Evolutionary conservation across 1,139 yeast genomes (phyloP).

Genomic region (Suhomyces yuchorum): DNA sequence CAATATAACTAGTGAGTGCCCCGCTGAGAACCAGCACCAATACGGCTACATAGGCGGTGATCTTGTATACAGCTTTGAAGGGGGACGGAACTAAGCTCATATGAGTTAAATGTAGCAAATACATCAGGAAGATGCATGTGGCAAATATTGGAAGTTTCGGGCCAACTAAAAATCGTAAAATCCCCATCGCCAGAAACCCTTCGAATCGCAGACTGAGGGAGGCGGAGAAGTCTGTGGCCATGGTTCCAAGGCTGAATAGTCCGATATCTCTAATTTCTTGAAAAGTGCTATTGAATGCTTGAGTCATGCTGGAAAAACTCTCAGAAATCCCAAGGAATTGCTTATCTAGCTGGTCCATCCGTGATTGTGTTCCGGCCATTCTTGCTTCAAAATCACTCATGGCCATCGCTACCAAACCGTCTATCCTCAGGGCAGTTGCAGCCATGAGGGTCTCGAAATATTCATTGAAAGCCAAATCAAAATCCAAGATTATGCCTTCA

Average conservation of each 20-base stretch:
- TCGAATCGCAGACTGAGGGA: neutral
- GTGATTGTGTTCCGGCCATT: conserved; percentile 3
- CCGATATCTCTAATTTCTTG: neutral
- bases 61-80: neutral
- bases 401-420: conserved; percentile 5
- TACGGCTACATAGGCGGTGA: neutral
- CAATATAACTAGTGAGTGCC: neutral
- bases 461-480: conserved; percentile 11
- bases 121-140: neutral
- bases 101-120: neutral
- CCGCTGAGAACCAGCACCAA: neutral
- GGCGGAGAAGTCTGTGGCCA: neutral
- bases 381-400: conserved; percentile 3
- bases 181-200: neutral
- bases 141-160: neutral
- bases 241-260: neutral
- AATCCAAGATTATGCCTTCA: conserved; percentile 16
- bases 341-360: conserved; percentile 1
- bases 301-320: neutral
- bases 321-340: neutral
- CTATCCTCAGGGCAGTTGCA: conserved; percentile 15
- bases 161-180: neutral
- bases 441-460: conserved; percentile 16
- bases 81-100: neutral
- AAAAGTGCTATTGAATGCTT: neutral